Conservation (phyloP, 495 filamentous ascomycete genomes). For the Trichoderma asperelloides region DNA sequence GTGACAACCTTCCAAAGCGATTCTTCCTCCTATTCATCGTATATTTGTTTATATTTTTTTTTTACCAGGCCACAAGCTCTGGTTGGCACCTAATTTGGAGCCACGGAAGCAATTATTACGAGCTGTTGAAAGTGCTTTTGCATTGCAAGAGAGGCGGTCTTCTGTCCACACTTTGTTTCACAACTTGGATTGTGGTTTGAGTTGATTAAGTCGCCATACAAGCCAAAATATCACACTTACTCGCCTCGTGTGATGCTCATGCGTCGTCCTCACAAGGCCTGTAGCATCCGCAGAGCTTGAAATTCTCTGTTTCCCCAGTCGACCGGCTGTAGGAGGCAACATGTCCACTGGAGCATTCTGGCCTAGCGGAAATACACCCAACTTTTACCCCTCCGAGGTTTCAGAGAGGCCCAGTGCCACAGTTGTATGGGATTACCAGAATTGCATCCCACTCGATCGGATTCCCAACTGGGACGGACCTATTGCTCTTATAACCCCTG, state of each 20-base stretch:
- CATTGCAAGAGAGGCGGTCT: no score
- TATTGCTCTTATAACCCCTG: constrained; percentile 52
- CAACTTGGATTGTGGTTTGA: neutral
- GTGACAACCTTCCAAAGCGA: no score
- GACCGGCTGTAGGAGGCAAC: neutral
- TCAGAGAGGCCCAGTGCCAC: neutral
- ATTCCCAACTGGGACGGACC: constrained; percentile 37
- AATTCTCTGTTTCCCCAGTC: neutral
- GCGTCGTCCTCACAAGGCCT: neutral
- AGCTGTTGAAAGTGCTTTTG: no score
- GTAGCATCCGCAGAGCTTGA: neutral
- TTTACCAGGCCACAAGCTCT: no score
- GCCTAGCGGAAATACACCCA: neutral
- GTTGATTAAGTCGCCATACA: neutral
- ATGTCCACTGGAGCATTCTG: neutral
- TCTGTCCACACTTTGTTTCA: neutral
- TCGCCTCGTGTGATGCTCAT: neutral
- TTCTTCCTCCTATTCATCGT: no score
- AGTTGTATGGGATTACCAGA: constrained; percentile 26
- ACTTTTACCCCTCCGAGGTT: neutral
- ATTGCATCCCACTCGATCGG: constrained; percentile 33
- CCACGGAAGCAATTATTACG: no score
- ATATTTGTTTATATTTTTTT: no score
- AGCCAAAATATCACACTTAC: neutral
- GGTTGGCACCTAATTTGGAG: no score